Percentiles rank a stretch among this genome's conserved stretches.
phyloP scores from a whole-genome alignment of 352 stramenopile species.

The Phytophthora podocarpi region DNA sequence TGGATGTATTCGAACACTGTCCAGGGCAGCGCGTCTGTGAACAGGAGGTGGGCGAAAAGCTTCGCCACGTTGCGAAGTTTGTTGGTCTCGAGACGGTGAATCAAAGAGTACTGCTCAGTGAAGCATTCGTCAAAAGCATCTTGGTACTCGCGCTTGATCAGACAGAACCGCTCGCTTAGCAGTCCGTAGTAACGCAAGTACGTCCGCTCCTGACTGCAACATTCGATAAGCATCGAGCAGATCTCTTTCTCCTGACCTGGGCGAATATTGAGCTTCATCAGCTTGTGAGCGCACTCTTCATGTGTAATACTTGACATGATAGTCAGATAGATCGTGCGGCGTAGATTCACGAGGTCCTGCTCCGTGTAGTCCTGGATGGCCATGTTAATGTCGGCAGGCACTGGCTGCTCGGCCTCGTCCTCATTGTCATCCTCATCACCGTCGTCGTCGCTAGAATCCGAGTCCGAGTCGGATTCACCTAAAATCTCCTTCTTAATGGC shows the following conservation, averaged over 20 bases:
- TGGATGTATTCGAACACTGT: constrained; percentile 96
- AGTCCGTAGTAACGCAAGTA: constrained; percentile 98
- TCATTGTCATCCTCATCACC: constrained; percentile 52
- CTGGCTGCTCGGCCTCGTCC: constrained; percentile 31
- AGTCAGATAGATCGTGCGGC: constrained; percentile 98
- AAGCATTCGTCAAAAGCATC: constrained; percentile 96
- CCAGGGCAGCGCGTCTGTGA: constrained; percentile 98
- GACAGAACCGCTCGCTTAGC: constrained; percentile 96
- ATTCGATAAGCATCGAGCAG: constrained; percentile 99
- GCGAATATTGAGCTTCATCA: constrained; percentile 98
- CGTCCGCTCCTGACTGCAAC: constrained; percentile 97
- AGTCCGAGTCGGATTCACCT: constrained; percentile 90
- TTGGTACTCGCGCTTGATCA: constrained; percentile 96
- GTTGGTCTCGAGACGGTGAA: constrained; percentile 99
- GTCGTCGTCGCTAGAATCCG: constrained; percentile 71
- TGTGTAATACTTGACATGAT: constrained; percentile 99
- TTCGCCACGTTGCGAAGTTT: constrained; percentile 99
- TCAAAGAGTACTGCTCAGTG: constrained; percentile 94
- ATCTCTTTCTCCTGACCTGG: constrained; percentile 97
- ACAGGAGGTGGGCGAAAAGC: constrained; percentile 98
- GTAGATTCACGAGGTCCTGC: constrained; percentile 97
- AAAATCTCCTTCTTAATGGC: constrained; percentile 97
- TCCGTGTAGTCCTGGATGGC: constrained; percentile 98
- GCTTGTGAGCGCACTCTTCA: constrained; percentile 99
- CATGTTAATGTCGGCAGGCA: constrained; percentile 28